Evolutionary conservation across 306 rosid species (phyloP), one percentile per base, ranked within the genome.

Genomic region (Castanea crenata): DNA sequence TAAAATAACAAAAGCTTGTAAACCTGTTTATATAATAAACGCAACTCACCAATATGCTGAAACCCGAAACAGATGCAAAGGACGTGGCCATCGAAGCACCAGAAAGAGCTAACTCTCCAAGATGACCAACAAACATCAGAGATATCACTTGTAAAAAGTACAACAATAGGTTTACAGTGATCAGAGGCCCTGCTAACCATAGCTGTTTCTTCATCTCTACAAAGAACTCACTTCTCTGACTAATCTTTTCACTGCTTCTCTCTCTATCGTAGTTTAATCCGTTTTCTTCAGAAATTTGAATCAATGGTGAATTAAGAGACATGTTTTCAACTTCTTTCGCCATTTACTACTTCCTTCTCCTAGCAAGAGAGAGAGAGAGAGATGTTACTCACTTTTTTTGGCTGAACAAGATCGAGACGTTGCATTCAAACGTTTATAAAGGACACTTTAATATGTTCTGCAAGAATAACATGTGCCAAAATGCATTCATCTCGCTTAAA

Each of bases 61-160:
- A 77, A 79, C 97, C 97, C 32, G 97, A 88, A 67, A 91, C 91
- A 1, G 97, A 54, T 4, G 91, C 82, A 74, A 93, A 91, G 49
- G 97, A 91, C 56, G 91, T 79, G 7, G 94, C 97, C 91, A 93
- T 85, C 27, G 96, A 83, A 72, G 97, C 92, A 75, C 87, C 91
- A 4, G 96, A 79, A 31, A 89, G 92, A 49, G 92, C 15, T 14
- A 91, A 10, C 11, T 89, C 78, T 0, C 92, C 97, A 6, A 88
- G 96, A 76, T 89, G 97, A 16, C 96, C 94, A 1, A 91, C 92
- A 41, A 89, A 93, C 98, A 91, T 93, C 0, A 93, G 81, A 23
- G 98, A 89, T 57, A 93, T 88, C 35, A 88, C 74, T 81, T 88
- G 94, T 3, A 86, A 70, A 81, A 84, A 82, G 38, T 70, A 87